These are phyloP conservation scores for Choanephora cucurbitarum DNA, from an alignment of 371 early-diverging fungal species.

Conservation along the genomic window DNA sequence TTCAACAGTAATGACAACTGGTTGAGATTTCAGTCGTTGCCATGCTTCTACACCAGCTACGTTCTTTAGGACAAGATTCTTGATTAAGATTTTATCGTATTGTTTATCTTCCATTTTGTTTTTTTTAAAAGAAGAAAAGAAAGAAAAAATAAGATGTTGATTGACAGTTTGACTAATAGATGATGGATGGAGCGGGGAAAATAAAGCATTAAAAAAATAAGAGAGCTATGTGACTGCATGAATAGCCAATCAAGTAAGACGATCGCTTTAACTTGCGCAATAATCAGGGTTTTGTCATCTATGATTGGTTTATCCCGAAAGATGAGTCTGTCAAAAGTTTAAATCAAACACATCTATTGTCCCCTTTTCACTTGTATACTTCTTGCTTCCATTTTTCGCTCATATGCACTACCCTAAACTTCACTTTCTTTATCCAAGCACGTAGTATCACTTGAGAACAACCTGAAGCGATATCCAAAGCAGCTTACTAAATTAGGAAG, in stretches of 20 bases:
- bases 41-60: constrained; percentile 92
- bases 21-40: constrained; percentile 88
- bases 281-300: not conserved
- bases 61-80: constrained; percentile 82
- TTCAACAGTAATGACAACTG: constrained; percentile 76
- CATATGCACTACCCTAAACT: too few relatives aligned
- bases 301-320: not conserved
- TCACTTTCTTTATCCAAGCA: too few relatives aligned
- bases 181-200: too few relatives aligned
- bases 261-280: not conserved
- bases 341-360: too few relatives aligned
- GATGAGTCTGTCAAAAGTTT: too few relatives aligned
- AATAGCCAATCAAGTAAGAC: not conserved
- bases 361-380: too few relatives aligned
- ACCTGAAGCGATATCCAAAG: too few relatives aligned
- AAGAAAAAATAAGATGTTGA: constrained; percentile 10
- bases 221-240: not conserved
- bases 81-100: constrained; percentile 78
- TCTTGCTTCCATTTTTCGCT: too few relatives aligned
- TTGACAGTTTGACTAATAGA: too few relatives aligned
- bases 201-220: not conserved
- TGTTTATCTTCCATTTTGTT: constrained; percentile 15
- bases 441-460: too few relatives aligned
- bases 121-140: not conserved
- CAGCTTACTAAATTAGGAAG: too few relatives aligned